Evolutionary conservation across 176 grass and related monocot genomes (phyloP).

Genomic region (Triticum turgidum): DNA sequence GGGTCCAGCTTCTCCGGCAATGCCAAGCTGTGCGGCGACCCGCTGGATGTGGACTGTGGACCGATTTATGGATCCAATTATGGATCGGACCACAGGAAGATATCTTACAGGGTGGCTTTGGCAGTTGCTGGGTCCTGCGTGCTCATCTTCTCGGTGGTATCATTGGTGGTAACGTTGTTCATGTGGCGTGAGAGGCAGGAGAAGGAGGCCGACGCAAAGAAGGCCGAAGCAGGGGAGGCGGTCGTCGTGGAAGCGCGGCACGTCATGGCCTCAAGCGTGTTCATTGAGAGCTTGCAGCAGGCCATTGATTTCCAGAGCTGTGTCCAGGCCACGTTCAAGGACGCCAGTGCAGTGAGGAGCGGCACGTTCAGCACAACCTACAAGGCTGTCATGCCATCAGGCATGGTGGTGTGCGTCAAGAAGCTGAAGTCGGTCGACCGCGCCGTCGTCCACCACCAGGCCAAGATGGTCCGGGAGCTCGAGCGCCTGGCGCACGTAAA

Average conservation of each 20-base stretch:
- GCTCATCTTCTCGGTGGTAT: slow-evolving; percentile 68
- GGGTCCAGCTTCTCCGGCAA: slow-evolving; percentile 80
- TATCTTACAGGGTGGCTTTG: slow-evolving; percentile 84
- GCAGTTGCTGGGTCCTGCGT: slow-evolving; percentile 76
- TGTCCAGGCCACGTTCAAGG: slow-evolving; percentile 70
- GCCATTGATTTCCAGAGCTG: slow-evolving; percentile 85
- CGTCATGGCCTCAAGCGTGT: slow-evolving; percentile 58
- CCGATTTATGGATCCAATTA: slow-evolving; percentile 56
- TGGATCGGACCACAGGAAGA: slow-evolving; percentile 71
- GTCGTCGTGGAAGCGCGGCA: slow-evolving; percentile 46
- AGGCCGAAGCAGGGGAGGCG: slow-evolving; percentile 50
- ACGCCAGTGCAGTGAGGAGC: slow-evolving; percentile 55
- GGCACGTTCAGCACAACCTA: slow-evolving; percentile 79
- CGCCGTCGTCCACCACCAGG: slow-evolving; percentile 62
- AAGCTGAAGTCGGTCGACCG: slow-evolving; percentile 84
- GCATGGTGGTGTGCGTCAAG: slow-evolving; percentile 77
- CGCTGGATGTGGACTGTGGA: slow-evolving; percentile 58
- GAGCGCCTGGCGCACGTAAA: slow-evolving; percentile 66
- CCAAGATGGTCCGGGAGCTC: slow-evolving; percentile 90
- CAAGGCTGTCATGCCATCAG: slow-evolving; percentile 89
- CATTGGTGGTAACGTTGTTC: slow-evolving; percentile 75
- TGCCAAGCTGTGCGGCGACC: slow-evolving; percentile 70
- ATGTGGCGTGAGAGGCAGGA: slow-evolving; percentile 95
- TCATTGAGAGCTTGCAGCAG: slow-evolving; percentile 80
- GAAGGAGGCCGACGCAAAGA: slow-evolving; percentile 69